phyloP scores from a whole-genome alignment of 495 filamentous ascomycete species.

The Pseudomonodictys pantanalensis region DNA sequence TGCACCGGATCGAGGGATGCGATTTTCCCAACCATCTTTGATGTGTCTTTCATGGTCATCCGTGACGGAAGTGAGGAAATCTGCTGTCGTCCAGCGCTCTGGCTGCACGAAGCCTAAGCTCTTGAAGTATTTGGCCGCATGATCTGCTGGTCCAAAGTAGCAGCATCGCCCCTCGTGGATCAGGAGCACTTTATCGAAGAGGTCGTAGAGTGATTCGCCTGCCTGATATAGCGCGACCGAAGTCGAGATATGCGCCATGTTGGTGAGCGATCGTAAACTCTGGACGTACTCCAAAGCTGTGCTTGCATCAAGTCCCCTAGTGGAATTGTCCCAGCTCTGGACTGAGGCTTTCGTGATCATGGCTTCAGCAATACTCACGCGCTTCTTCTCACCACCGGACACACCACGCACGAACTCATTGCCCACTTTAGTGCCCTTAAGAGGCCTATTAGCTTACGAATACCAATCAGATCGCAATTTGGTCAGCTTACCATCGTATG shows the following conservation, averaged over 20 bases:
- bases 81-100: constrained; percentile 62
- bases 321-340: constrained; percentile 70
- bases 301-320: constrained; percentile 63
- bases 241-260: constrained; percentile 60
- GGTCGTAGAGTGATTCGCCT: constrained; percentile 63
- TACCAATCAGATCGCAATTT: too few relatives aligned
- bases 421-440: constrained; percentile 71
- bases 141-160: constrained; percentile 59
- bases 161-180: constrained; percentile 64
- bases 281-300: constrained; percentile 67
- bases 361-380: constrained; percentile 67
- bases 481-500: constrained; percentile 61
- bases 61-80: constrained; percentile 67
- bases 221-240: constrained; percentile 70
- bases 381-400: constrained; percentile 71
- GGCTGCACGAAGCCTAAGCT: constrained; percentile 60
- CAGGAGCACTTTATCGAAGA: constrained; percentile 69
- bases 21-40: constrained; percentile 56
- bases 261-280: constrained; percentile 59
- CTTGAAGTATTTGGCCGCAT: constrained; percentile 62
- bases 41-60: constrained; percentile 61
- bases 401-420: constrained; percentile 65
- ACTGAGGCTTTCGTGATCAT: constrained; percentile 63
- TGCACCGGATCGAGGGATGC: constrained; percentile 58
- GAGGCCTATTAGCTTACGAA: too few relatives aligned